Evolutionary conservation across 768 basidiomycete genomes (phyloP), one percentile per base, ranked within the genome.

Genomic region (Boletus patriciae): DNA sequence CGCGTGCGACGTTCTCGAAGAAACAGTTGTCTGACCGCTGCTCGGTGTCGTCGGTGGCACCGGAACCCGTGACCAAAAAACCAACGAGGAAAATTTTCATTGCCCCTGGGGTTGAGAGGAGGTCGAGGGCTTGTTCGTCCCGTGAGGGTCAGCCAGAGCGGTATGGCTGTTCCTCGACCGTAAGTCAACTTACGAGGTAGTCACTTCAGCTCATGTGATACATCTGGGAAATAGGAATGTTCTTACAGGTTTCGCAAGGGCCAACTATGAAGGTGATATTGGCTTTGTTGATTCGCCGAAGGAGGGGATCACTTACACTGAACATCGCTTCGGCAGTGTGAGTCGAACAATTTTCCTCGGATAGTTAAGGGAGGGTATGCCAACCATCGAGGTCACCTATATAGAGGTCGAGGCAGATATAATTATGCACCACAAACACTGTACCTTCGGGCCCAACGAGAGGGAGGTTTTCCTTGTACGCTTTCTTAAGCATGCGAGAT

Each of bases 131-230:
- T 19, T 80, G 78, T 12, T 72, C 61, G 64, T 84, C 80, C 73
- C 23, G 62, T 71, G 33, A 85, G 59, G 4, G 78, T 80, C n/a
- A 85, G 55, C 41, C 71, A 66, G 9, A 86, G 66, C 10, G 83
- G 83, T 6, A 85, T 74, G 0, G 78, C 76, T 10, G 80, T 78
- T 8, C 80, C 81, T n/a, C 78, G 65, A 13, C 81, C 75, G 64
- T 77, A 84, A 6, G 73, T 76, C 13, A 83, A 70, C 83, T 85
- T n/a, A 37, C 1, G 11, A 42, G 38, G 43, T 3, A 9, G 8
- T 57, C 27, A 33, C 41, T 25, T 33, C 2, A 19, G 40, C 18
- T 11, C 4, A 9, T 16, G 8, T n/a, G 41, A 15, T 36, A 31
- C 9, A 38, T 47, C n/a, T 19, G 4, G 25, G 31, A 33, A 37